Percentiles rank a stretch among this genome's conserved stretches.
These are phyloP conservation scores for Suillus cothurnatus DNA, from an alignment of 768 basidiomycete species.

Conservation along the genomic window DNA sequence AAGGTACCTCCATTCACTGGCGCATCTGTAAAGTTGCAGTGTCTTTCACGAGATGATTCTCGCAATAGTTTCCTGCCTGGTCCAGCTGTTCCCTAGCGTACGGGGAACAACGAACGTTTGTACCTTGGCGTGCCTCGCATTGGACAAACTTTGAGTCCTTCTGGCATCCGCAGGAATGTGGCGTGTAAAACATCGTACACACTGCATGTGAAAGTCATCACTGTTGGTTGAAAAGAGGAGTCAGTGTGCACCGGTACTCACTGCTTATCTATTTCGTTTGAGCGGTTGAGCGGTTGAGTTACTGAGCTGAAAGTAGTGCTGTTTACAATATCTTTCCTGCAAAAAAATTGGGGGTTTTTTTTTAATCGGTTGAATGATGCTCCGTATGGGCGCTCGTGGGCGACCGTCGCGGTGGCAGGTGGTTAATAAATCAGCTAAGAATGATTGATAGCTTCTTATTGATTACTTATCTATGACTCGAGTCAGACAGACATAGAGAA, in stretches of 20 bases:
- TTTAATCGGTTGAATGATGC: neutral
- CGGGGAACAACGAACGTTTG: neutral
- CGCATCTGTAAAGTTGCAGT: neutral
- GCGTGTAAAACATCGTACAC: neutral
- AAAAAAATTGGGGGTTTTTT: neutral
- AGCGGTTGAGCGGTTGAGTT: neutral
- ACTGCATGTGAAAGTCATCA: neutral
- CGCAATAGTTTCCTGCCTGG: neutral
- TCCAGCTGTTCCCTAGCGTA: neutral
- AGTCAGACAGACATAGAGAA: neutral
- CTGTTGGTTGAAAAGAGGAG: neutral
- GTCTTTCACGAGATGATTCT: neutral
- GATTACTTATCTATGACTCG: neutral
- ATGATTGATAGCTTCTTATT: neutral
- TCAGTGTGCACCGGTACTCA: neutral
- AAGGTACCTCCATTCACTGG: neutral
- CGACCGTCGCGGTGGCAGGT: neutral
- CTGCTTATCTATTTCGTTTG: neutral
- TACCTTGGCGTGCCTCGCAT: neutral
- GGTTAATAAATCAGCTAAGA: neutral
- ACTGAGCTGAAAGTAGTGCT: neutral
- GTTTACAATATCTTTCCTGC: neutral
- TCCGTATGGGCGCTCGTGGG: neutral
- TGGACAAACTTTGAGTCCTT: neutral
- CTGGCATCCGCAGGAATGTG: neutral